A percentile compares a stretch with the other conserved stretches of the same genome.
These are phyloP conservation scores for Paramyrothecium roridum DNA, from an alignment of 2,329 filamentous ascomycete genomes.

Conservation along the genomic window DNA sequence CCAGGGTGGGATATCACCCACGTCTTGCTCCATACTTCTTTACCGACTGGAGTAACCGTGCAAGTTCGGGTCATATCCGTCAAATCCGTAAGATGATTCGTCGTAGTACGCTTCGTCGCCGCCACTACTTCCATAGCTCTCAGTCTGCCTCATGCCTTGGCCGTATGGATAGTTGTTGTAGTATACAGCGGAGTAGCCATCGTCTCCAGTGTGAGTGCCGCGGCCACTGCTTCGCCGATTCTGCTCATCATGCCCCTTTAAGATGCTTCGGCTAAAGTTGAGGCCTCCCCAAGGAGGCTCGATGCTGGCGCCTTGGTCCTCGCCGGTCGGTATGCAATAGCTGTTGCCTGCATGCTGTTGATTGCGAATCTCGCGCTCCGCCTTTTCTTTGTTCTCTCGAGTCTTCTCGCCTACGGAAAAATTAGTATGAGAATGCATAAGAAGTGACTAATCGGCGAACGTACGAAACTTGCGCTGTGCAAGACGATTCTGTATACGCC, in stretches of 20 bases:
- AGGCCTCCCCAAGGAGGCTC: constrained; percentile 68
- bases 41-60: constrained; percentile 8
- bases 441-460: constrained; percentile 19
- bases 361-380: constrained; percentile 62
- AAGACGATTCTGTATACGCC: constrained; percentile 73
- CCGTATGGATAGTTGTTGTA: constrained; percentile 19
- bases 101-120: constrained; percentile 30
- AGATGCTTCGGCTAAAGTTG: constrained; percentile 54
- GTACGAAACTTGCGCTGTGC: constrained; percentile 74
- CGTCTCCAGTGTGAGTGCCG: constrained; percentile 32
- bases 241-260: constrained; percentile 47
- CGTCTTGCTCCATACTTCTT: background rate
- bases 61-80: constrained; percentile 20
- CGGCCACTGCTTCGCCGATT: constrained; percentile 39
- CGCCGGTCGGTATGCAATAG: constrained; percentile 59
- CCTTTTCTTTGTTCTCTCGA: constrained; percentile 63
- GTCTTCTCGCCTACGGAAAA: constrained; percentile 60
- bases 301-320: constrained; percentile 48
- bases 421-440: constrained; percentile 8
- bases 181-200: constrained; percentile 22
- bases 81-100: constrained; percentile 23
- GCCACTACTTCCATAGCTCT: constrained; percentile 28
- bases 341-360: constrained; percentile 59
- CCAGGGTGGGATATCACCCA: no score
- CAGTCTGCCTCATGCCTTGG: constrained; percentile 20